Evolutionary conservation across 2,329 filamentous ascomycete genomes (phyloP), one percentile per base, ranked within the genome.

Genomic region (Nemania serpens): DNA sequence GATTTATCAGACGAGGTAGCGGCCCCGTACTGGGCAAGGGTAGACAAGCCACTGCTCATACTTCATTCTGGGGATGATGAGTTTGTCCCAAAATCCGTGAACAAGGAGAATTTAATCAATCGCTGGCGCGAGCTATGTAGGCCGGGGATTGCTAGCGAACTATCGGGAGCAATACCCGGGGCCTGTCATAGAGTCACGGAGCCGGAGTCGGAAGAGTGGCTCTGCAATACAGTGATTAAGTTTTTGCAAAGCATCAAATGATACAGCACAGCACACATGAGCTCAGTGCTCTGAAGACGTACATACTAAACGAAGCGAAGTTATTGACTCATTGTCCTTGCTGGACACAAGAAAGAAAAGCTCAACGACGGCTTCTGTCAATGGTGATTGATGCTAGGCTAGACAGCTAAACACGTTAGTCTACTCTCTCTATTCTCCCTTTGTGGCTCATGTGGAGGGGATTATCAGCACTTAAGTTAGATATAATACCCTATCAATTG

Each of bases 21-120:
- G 6, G 70, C 75, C 22, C 73, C 73, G 13, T 88, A 88, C n/a
- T 97, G 94, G 82, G 83, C 87, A 3, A 77, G 77, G 51, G 78
- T 91, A 57, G 77, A 78, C 45, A 81, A 84, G 54, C 84, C 86
- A 1, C 74, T 91, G 0, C 76, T 90, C 65, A 84, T 91, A 17
- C 71, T 93, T 34, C 85, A 87, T 60, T 88, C 88, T 1, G 88
- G 79, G 5, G 75, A 81, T 45, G 91, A 94, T 72, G 86, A 91
- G 73, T 86, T 80, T 70, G 82, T 91, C 1, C 86, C 89, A 0
- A 59, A 69, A 1, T 72, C 68, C 1, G 76, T 91, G 15, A 83
- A 91, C 69, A 86, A 87, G 69, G 75, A 76, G 29, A 79, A 70
- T 2, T 73, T 91, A 61, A 75, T 91, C 56, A 74, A 79, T 58